Base-by-base conservation (phyloP, 345 rosid species). In the Camelina laxa region DNA sequence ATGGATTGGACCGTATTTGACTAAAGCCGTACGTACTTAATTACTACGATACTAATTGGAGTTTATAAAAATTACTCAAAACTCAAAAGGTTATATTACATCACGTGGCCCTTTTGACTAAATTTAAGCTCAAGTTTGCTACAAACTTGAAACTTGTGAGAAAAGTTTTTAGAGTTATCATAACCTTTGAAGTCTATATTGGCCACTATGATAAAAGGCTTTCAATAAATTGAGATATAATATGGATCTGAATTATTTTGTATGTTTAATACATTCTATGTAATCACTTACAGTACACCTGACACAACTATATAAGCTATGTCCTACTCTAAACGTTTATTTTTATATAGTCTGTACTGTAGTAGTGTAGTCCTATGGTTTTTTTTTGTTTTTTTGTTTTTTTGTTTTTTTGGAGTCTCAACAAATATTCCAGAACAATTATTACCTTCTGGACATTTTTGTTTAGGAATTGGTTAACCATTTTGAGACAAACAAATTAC, bases 21-120 rank as follows among this genome's bases (percentile, higher is more conserved):
- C 36, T 53, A 22, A 53, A 22, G n/a, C 33, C 8, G 14, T 20
- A 21, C 8, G 14, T 50, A 10, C 56, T 51, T 21, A 51, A 4
- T 51, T 21, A 51, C 57, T 6, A 21, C 31, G n/a, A 20, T 21
- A 39, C 14, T 35, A 35, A 35, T 35, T 35, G 39, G 39, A 35
- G 9, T 35, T 35, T 33, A 33, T 2, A 6, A 39, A 39, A 39
- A 4, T 39, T 11, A 11, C 42, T 2, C 13, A 3, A 11, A 11
- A 20, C 9, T 21, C 57, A 24, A 60, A 51, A 75, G 54, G 36
- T 38, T 69, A 22, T 22, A 22, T 22, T 8, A 9, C 39, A 9
- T 36, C 39, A 41, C 39, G 67, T 66, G 60, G 19, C 27, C 54
- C 73, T 50, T 74, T 75, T 67, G 47, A 67, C 79, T 60, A 59